These are phyloP conservation scores for Penicillium ucsense DNA, from an alignment of 495 filamentous ascomycete genomes.

Conservation along the genomic window DNA sequence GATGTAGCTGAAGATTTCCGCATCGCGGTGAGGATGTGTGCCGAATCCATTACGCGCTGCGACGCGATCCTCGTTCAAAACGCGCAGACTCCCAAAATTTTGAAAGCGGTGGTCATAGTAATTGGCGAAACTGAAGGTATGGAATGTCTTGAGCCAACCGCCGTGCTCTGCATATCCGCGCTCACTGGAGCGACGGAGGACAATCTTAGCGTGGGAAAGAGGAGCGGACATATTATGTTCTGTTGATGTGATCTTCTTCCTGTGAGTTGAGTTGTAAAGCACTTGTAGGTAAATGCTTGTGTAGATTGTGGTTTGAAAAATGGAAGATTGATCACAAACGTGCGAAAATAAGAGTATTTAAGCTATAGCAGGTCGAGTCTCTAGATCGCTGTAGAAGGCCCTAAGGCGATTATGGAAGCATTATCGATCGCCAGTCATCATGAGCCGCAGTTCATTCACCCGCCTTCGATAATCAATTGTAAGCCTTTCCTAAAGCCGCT, in stretches of 20 bases:
- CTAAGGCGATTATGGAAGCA: slow-evolving; percentile 11
- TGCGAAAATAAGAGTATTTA: slow-evolving; percentile 2
- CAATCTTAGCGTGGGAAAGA: slow-evolving; percentile 53
- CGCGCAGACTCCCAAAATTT: slow-evolving; percentile 61
- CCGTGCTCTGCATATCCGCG: slow-evolving; percentile 68
- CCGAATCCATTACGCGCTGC: slow-evolving; percentile 59
- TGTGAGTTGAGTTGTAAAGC: too few species aligned
- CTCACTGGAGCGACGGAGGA: slow-evolving; percentile 46
- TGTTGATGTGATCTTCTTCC: too few species aligned
- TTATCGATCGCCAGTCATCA: slow-evolving; percentile 9
- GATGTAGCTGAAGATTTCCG: slow-evolving; percentile 80
- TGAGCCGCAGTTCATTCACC: neutral
- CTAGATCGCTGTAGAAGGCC: slow-evolving; percentile 7
- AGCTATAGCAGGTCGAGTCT: neutral
- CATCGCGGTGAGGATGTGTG: slow-evolving; percentile 70
- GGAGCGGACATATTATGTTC: slow-evolving; percentile 38
- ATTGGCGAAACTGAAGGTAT: slow-evolving; percentile 70
- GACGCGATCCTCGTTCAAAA: slow-evolving; percentile 78
- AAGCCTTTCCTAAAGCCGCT: neutral
- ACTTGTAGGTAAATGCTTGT: neutral
- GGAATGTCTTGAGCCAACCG: slow-evolving; percentile 77
- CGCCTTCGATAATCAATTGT: too few species aligned
- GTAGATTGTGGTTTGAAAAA: neutral
- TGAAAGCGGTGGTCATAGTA: slow-evolving; percentile 59
- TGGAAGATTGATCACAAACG: neutral